Conservation (phyloP, 2,329 filamentous ascomycete genomes). For the Fusarium sp. region DNA sequence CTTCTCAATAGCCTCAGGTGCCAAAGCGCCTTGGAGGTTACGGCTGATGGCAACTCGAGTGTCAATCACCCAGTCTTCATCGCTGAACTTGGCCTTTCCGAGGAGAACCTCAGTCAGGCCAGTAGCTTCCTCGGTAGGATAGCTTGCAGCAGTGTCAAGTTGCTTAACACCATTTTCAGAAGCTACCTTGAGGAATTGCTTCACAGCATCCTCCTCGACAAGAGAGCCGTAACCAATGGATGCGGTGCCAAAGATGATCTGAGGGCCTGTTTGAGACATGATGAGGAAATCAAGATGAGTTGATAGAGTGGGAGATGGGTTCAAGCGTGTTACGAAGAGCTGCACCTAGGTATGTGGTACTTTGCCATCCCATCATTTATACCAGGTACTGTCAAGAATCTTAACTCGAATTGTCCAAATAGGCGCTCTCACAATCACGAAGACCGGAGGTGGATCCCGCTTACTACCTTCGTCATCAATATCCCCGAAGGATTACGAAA, state of each 20-base stretch:
- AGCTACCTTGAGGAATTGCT: neutral
- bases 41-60: neutral
- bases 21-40: neutral
- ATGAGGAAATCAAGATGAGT: neutral
- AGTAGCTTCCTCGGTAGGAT: neutral
- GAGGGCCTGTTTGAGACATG: neutral
- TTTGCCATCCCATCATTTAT: neutral
- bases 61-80: neutral
- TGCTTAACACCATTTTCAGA: neutral
- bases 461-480: neutral
- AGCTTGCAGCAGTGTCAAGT: neutral
- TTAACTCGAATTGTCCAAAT: too few species aligned
- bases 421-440: neutral
- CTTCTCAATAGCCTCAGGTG: neutral
- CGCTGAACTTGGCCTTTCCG: neutral
- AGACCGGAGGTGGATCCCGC: neutral
- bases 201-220: neutral
- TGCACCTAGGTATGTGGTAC: neutral
- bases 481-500: neutral
- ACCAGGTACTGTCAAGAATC: neutral
- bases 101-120: neutral
- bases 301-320: neutral
- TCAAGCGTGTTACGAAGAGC: neutral
- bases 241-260: neutral
- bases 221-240: neutral